Evolutionary conservation across 208 protist genomes (phyloP).

Genomic region (Vickermania spadyakhi): DNA sequence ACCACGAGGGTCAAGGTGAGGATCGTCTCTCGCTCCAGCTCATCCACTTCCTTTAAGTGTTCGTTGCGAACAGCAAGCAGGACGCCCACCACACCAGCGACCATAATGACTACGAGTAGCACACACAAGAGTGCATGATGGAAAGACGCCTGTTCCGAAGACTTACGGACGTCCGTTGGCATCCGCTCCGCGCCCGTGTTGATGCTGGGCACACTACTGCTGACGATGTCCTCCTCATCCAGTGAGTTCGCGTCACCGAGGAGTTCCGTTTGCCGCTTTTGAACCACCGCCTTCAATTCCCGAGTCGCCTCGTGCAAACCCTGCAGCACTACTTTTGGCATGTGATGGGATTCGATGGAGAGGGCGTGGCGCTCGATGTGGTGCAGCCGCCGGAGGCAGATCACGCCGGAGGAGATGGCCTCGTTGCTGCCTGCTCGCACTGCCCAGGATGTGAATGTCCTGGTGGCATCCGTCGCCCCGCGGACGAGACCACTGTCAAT

Average conservation of each 20-base stretch:
- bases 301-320: background rate
- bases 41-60: background rate
- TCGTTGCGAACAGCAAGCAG: background rate
- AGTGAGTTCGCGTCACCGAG: background rate
- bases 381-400: background rate
- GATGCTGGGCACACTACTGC: background rate
- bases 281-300: background rate
- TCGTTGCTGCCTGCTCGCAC: background rate
- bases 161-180: background rate
- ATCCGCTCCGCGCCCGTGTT: too few species aligned
- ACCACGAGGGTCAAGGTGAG: background rate
- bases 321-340: background rate
- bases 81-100: background rate
- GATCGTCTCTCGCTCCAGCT: background rate
- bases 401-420: background rate
- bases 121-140: background rate
- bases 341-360: background rate
- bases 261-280: background rate
- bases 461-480: background rate
- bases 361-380: background rate
- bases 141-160: background rate
- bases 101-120: background rate
- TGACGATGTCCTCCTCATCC: background rate
- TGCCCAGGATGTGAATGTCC: background rate
- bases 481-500: background rate